Conservation (phyloP, 1,284 basidiomycete species). For the Thecaphora thlaspeos region DNA sequence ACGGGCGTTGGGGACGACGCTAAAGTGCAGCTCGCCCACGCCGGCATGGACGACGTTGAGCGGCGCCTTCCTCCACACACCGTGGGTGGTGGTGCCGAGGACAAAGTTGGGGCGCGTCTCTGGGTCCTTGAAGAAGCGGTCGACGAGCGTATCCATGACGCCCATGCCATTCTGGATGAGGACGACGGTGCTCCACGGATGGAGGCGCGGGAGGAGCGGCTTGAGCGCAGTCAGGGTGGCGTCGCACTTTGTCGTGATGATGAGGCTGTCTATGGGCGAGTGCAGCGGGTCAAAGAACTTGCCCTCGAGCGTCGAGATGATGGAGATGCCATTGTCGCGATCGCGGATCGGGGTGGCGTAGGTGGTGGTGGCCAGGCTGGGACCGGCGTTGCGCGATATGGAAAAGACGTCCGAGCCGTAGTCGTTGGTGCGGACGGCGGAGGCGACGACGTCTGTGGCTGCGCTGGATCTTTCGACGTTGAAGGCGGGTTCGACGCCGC, state of each 20-base stretch:
- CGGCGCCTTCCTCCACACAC: constrained; percentile 63
- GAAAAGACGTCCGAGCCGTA: constrained; percentile 9
- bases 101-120: constrained; percentile 78
- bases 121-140: constrained; percentile 72
- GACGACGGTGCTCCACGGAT: constrained; percentile 74
- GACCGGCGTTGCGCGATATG: constrained; percentile 16
- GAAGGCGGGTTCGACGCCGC: constrained; percentile 33
- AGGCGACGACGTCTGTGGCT: constrained; percentile 20
- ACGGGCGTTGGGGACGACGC: constrained; percentile 69
- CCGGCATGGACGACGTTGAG: constrained; percentile 72
- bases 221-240: constrained; percentile 67
- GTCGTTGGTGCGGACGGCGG: constrained; percentile 8
- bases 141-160: constrained; percentile 75
- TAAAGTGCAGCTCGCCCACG: constrained; percentile 73
- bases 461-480: constrained; percentile 33
- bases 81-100: constrained; percentile 79
- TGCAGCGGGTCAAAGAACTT: background rate
- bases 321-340: constrained; percentile 27
- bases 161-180: constrained; percentile 90
- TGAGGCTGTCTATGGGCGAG: constrained; percentile 61
- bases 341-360: constrained; percentile 11
- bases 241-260: constrained; percentile 79
- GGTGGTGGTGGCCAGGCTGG: no score
- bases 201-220: constrained; percentile 68
- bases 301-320: constrained; percentile 22